Conservation (phyloP, 2,329 filamentous ascomycete genomes). For the Diaporthe sp. region DNA sequence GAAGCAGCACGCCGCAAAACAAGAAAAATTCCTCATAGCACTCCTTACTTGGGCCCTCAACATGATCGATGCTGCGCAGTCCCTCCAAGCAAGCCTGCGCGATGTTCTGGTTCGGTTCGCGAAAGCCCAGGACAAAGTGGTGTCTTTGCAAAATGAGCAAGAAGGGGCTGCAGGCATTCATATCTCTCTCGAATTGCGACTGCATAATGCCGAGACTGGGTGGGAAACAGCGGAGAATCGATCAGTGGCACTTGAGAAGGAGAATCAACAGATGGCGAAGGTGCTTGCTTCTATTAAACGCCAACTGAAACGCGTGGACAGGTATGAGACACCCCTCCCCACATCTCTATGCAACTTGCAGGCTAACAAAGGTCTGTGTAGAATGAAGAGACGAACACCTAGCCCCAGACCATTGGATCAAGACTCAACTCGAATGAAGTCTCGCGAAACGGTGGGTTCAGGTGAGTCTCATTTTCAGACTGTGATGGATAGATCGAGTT, state of each 20-base stretch:
- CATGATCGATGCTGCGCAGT: not conserved
- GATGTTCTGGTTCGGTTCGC: not conserved
- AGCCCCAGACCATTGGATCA: no score
- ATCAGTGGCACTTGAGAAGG: not conserved
- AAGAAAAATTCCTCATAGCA: not conserved
- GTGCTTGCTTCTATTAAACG: no score
- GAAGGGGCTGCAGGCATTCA: not conserved
- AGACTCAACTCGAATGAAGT: not conserved
- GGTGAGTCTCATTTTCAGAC: not conserved
- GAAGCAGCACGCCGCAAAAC: not conserved
- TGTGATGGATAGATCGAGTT: not conserved
- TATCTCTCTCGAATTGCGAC: not conserved
- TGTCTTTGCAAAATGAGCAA: not conserved
- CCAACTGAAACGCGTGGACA: no score
- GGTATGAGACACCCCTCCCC: not conserved
- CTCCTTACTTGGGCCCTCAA: not conserved
- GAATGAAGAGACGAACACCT: not conserved
- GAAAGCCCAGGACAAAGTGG: not conserved
- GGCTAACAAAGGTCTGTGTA: not conserved
- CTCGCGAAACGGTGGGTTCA: no score
- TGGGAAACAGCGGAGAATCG: not conserved
- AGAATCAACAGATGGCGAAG: no score
- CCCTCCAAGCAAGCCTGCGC: not conserved
- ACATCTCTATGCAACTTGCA: not conserved
- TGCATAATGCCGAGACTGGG: no score